phyloP scores from a whole-genome alignment of 2,329 filamentous ascomycete species.

The Ampelomyces quisqualis region DNA sequence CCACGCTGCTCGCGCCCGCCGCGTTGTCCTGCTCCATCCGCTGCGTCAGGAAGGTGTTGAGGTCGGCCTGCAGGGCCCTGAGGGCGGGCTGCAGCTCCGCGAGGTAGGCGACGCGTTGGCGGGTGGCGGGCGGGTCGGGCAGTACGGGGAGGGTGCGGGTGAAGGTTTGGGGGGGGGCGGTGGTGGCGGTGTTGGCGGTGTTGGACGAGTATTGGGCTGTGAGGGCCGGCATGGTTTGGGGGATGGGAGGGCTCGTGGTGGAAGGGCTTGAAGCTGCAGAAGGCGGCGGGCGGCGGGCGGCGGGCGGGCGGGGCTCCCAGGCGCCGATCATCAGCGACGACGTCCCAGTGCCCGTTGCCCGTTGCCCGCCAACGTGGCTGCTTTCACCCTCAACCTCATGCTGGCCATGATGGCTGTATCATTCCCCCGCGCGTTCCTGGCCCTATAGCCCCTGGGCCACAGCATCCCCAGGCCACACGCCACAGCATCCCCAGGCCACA shows the following conservation, averaged over 20 bases:
- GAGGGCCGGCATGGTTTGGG: conserved; percentile 39
- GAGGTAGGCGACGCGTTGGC: conserved; percentile 62
- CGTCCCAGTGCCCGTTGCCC: too few species aligned
- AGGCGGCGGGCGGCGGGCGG: not conserved
- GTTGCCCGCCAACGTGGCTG: not conserved
- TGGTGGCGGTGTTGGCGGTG: conserved; percentile 48
- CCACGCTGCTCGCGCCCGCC: conserved; percentile 42
- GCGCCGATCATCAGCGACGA: conserved; percentile 10
- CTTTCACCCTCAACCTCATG: conserved; percentile 16
- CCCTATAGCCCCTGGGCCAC: not conserved
- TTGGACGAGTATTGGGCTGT: conserved; percentile 55
- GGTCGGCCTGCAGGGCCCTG: conserved; percentile 59
- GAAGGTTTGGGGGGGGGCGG: conserved; percentile 34
- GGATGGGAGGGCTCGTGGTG: conserved; percentile 8
- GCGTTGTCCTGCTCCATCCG: conserved; percentile 73
- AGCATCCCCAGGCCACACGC: not conserved
- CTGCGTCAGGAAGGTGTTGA: conserved; percentile 70
- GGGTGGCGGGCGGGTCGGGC: conserved; percentile 31
- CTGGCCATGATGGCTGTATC: conserved; percentile 23
- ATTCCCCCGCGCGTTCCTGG: conserved; percentile 4
- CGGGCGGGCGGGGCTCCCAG: conserved; percentile 1
- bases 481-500: conserved; percentile 6
- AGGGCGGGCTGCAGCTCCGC: conserved; percentile 59
- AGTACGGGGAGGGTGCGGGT: conserved; percentile 24
- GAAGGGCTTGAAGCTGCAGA: too few species aligned